Evolutionary conservation across 2,329 filamentous ascomycete genomes (phyloP).

Genomic region (Talaromyces marneffei): DNA sequence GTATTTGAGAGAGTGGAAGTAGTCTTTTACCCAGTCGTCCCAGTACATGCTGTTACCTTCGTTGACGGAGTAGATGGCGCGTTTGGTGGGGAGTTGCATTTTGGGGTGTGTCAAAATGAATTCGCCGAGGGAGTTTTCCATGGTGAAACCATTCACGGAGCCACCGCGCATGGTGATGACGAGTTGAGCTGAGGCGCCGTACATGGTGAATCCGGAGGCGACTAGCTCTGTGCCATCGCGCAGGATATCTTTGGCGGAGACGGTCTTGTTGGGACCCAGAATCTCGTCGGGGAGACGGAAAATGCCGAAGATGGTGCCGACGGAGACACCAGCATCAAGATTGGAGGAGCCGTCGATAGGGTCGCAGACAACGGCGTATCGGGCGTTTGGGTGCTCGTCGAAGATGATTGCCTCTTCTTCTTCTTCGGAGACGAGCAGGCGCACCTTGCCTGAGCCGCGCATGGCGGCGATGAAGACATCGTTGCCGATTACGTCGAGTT

Average conservation of each 20-base stretch:
- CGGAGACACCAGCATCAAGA: constrained; percentile 92
- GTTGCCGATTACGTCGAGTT: constrained; percentile 98
- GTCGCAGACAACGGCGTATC: constrained; percentile 94
- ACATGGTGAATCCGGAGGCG: constrained; percentile 99
- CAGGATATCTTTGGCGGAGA: constrained; percentile 64
- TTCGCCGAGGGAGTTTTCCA: constrained; percentile 93
- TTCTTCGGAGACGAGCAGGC: constrained; percentile 93
- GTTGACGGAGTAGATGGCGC: constrained; percentile 94
- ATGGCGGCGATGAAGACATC: constrained; percentile 96
- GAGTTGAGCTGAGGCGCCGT: constrained; percentile 90
- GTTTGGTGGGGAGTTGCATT: constrained; percentile 76
- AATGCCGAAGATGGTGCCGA: constrained; percentile 94
- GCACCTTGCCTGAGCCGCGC: constrained; percentile 84
- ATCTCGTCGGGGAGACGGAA: constrained; percentile 75
- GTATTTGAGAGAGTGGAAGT: constrained; percentile 84
- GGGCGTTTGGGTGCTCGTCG: constrained; percentile 63
- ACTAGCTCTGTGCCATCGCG: constrained; percentile 86
- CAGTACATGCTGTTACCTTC: constrained; percentile 98
- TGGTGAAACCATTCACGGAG: constrained; percentile 91
- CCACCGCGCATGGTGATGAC: constrained; percentile 96
- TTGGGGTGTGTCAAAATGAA: constrained; percentile 97
- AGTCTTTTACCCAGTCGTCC: constrained; percentile 78
- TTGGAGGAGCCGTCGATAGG: constrained; percentile 98
- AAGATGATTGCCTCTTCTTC: constrained; percentile 92
- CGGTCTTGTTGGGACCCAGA: constrained; percentile 51